Evolutionary conservation across 2,329 filamentous ascomycete species (phyloP), one percentile per base, ranked within the genome.

Genomic region (Nothopassalora personata): DNA sequence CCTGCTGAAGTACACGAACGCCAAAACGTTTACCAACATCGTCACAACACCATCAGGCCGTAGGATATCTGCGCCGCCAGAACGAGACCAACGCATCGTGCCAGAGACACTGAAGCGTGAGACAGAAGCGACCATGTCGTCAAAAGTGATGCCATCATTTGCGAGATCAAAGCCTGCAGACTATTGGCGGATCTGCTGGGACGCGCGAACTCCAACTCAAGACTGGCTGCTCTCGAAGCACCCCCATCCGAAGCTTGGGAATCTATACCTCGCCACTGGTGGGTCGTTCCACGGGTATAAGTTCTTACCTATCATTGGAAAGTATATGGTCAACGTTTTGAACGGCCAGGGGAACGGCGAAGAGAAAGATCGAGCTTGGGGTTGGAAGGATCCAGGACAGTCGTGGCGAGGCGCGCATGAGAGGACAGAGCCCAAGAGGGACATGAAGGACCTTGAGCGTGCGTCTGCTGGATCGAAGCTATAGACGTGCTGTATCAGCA

Each of bases 1-100:
- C 0, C 74, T 81, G 1, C 75, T 87, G 56, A 87, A 87, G 68
- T 85, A 85, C 73, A 86, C 84, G 59, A 83, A 83, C 66, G 77
- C 84, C 52, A 77, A 80, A 18, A 64, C 61, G 7, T 81, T 86
- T 66, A 83, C 77, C 46, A 85, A 85, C 66, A 81, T 76, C 7
- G 70, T 77, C 31, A 72, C 71, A 0, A 77, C 79, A 0, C 54
- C 71, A 1, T 80, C 79, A 1, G 80, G 81, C 3, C 77, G 80
- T 61, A 70, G 69, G 51, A 81, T 86, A 64, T 85, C 83, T 1
- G 71, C 79, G 1, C 81, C 81, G 0, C 79, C 54, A 28, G 43
- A 54, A 10, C 39, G 31, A 43, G 56, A 59, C 30, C 63, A 65
- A 43, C 58, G 39, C 50, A 45, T 60, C 28, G 56, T 65, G 6